Evolutionary conservation across 1,284 basidiomycete genomes (phyloP), one percentile per base, ranked within the genome.

Genomic region (Rhodotorula sp.): DNA sequence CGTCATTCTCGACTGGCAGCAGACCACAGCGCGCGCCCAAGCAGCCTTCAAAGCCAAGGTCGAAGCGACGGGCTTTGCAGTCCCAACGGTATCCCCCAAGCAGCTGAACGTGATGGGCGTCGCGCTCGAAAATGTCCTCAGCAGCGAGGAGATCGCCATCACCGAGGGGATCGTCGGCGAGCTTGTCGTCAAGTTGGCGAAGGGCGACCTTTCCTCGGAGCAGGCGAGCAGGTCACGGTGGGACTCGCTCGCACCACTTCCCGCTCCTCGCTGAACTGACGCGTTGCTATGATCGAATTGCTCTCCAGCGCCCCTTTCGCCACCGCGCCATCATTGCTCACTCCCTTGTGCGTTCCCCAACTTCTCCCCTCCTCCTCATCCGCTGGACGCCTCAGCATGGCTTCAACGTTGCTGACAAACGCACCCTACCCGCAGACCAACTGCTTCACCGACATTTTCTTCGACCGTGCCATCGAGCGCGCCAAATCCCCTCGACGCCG

Each of bases 391-490:
- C 7, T 20, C 31, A 4, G 1, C 26, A 22, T 54, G 52, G 7
- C 10, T 6, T 15, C 10, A 7, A 24, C n/a, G 11, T 31, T 11
- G 37, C 55, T 26, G 18, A 54, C 30, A 4, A 22, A 10, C n/a
- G 26, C 13, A 7, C 46, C 2, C 20, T 37, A 10, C 11, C n/a
- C 48, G 15, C 59, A 87, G 82, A 87, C 85, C 1, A 89, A 89
- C 71, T 89, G 88, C 76, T 78, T 90, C 55, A 88, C 88, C 7
- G 88, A 89, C 72, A 85, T 88, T 22, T 88, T 88, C 72, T 81
- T 86, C 54, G 85, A 87, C 0, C 83, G 84, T 31, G 88, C 86
- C 0, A 79, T 89, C 15, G 80, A 79, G 37, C 81, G 85, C 30
- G 89, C 89, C 6, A 80, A 78, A 52, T 81, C 85, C 75, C 75